Evolutionary conservation across 768 basidiomycete species (phyloP).

Genomic region (Gelatoporia subvermispora): DNA sequence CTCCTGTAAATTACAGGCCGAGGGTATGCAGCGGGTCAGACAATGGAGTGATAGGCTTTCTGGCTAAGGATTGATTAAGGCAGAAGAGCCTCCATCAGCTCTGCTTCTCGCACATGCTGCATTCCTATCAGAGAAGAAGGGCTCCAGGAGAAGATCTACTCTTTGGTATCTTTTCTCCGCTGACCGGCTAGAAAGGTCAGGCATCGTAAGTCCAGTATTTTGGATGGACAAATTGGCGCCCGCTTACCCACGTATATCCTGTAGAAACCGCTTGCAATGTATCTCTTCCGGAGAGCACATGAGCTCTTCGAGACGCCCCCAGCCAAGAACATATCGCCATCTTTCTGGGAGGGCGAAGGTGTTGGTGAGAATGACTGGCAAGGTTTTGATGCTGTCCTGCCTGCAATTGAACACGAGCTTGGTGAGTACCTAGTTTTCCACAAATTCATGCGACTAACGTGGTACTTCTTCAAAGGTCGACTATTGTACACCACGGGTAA

Average conservation of each 20-base stretch:
- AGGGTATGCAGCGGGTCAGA: neutral
- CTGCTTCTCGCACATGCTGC: slow-evolving; percentile 81
- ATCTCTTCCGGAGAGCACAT: slow-evolving; percentile 70
- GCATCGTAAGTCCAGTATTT: slow-evolving; percentile 53
- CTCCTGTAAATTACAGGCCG: neutral
- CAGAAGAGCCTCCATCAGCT: slow-evolving; percentile 78
- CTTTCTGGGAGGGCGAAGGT: slow-evolving; percentile 75
- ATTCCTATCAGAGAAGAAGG: slow-evolving; percentile 55
- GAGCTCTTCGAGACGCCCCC: slow-evolving; percentile 50
- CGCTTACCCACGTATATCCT: neutral
- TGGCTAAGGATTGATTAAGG: slow-evolving; percentile 38
- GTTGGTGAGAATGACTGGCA: slow-evolving; percentile 31
- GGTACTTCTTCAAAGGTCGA: slow-evolving; percentile 47
- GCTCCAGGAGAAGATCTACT: slow-evolving; percentile 57
- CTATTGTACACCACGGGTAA: slow-evolving; percentile 90
- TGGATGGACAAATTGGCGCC: no score
- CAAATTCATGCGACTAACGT: neutral
- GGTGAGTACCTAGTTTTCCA: slow-evolving; percentile 36
- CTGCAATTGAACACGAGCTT: slow-evolving; percentile 76
- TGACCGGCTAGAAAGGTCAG: slow-evolving; percentile 75
- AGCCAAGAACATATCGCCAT: slow-evolving; percentile 63
- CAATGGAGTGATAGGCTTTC: neutral
- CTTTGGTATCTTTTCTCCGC: slow-evolving; percentile 79
- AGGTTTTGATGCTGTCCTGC: slow-evolving; percentile 59
- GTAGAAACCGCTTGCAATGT: slow-evolving; percentile 83